Percentiles rank a stretch among this genome's conserved stretches.
Conservation (phyloP, 2,329 filamentous ascomycete species). For the Tolypocladium capitatum region DNA sequence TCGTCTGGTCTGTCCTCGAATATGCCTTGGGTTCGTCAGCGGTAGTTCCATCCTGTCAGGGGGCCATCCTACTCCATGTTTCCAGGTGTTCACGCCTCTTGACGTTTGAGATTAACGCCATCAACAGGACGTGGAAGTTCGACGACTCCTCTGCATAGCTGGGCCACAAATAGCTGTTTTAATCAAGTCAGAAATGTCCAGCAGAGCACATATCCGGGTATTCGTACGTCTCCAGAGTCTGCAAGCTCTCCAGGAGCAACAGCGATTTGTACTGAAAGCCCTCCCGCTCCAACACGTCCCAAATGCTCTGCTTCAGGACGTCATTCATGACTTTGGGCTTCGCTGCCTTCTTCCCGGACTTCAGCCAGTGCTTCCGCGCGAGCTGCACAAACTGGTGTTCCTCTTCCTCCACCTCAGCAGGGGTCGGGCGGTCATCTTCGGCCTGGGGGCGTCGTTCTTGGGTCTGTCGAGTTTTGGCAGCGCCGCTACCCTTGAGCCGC, state of each 20-base stretch:
- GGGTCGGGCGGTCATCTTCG: slow-evolving; percentile 32
- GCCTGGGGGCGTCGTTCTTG: slow-evolving; percentile 24
- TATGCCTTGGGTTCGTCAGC: slow-evolving; percentile 35
- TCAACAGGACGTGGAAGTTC: slow-evolving; percentile 80
- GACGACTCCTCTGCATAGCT: slow-evolving; percentile 79
- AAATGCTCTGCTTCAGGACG: slow-evolving; percentile 75
- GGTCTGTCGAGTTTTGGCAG: slow-evolving; percentile 23
- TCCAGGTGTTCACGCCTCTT: slow-evolving; percentile 79
- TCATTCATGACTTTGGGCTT: slow-evolving; percentile 70
- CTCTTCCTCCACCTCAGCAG: slow-evolving; percentile 57
- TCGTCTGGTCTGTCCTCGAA: slow-evolving; percentile 67
- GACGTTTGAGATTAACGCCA: slow-evolving; percentile 74
- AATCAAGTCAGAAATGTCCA: neutral
- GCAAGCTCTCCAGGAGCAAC: slow-evolving; percentile 74
- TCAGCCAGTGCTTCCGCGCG: slow-evolving; percentile 77
- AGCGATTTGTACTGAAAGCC: slow-evolving; percentile 67
- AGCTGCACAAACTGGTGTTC: slow-evolving; percentile 62
- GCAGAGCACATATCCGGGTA: neutral
- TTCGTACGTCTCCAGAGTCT: slow-evolving; percentile 66
- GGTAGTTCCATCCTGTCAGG: neutral
- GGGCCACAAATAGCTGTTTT: slow-evolving; percentile 75
- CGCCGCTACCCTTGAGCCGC: slow-evolving; percentile 40
- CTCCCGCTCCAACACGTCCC: slow-evolving; percentile 75
- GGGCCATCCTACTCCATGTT: slow-evolving; percentile 56
- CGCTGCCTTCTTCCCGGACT: slow-evolving; percentile 41